Evolutionary conservation across 441 rosid genomes (phyloP), one percentile per base, ranked within the genome.

Genomic region (Macaranga tanarius): DNA sequence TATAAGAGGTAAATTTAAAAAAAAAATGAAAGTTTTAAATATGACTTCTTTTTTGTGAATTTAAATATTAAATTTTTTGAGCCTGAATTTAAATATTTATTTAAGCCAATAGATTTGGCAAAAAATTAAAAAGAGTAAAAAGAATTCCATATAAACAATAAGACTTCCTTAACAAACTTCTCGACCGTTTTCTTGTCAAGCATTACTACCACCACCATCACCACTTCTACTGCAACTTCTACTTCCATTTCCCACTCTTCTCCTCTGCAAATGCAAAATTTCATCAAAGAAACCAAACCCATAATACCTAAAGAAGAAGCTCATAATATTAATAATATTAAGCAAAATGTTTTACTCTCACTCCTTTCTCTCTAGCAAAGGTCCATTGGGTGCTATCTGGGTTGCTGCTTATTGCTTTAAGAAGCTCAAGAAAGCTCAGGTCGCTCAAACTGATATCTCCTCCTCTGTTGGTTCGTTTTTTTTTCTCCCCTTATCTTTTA

Each of bases 361-460:
- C 44, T 73, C 81, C 51, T 81, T 85, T 66, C 85, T 89, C 13
- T 85, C 92, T 0, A 79, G 80, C 44, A 86, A 87, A 71, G 93
- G 97, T 57, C 87, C 96, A 52, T 71, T 90, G 47, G 87, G 89
- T 38, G 79, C 90, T 44, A 80, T 92, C 38, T 91, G 97, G 97
- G 84, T 91, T 17, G 98, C 99, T 57, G 99, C 96, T 22, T 92
- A 90, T 81, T 90, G 72, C 87, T 84, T 73, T 81, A 90, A 87
- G 45, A 88, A 86, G 76, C 97, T 95, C 8, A 91, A 88, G 80
- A 95, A 83, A 70, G 67, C 88, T 57, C 93, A 91, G 80, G 86
- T 92, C 79, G 73, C 79, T 73, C 82, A 80, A 61, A 89, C 93
- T 57, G 88, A 89, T 70, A 88, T 95, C 79, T 73, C 95, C 70